Conservation (phyloP, 2,329 filamentous ascomycete genomes). For the Trichoderma sp. region DNA sequence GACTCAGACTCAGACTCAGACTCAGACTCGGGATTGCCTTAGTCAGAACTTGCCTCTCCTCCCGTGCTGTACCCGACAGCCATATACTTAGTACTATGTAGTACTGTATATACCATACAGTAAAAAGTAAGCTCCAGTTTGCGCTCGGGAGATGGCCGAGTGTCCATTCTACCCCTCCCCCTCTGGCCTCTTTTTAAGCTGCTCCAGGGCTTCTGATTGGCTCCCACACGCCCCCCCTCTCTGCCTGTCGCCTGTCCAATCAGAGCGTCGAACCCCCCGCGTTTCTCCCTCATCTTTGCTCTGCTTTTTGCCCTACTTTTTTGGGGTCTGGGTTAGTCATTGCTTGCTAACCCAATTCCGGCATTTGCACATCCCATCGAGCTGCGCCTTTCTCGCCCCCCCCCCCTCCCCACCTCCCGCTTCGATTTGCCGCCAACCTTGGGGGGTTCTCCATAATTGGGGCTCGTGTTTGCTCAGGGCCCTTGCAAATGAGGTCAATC, state of each 20-base stretch:
- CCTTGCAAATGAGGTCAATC: not conserved
- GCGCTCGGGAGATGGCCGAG: conserved; percentile 19
- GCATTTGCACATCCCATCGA: not conserved
- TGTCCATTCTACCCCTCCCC: not conserved
- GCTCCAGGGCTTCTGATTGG: not conserved
- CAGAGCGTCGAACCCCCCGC: not conserved
- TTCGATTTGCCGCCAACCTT: conserved; percentile 13
- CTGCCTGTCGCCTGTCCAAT: not conserved
- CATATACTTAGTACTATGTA: no score
- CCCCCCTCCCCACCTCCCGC: not conserved
- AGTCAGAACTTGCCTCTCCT: not conserved
- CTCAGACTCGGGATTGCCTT: not conserved
- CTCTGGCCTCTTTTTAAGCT: not conserved
- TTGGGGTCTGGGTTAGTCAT: not conserved
- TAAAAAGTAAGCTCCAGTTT: conserved; percentile 15
- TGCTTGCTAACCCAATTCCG: not conserved
- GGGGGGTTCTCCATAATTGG: not conserved
- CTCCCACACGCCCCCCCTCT: not conserved
- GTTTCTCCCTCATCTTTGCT: not conserved
- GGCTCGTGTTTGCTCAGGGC: conserved; percentile 3
- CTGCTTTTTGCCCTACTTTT: not conserved
- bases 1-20: no score
- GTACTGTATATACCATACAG: no score
- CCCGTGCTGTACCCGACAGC: conserved; percentile 10
- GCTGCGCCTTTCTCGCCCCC: not conserved